phyloP scores from a whole-genome alignment of 805 yeast genomes.

The Pichia deserticola region DNA sequence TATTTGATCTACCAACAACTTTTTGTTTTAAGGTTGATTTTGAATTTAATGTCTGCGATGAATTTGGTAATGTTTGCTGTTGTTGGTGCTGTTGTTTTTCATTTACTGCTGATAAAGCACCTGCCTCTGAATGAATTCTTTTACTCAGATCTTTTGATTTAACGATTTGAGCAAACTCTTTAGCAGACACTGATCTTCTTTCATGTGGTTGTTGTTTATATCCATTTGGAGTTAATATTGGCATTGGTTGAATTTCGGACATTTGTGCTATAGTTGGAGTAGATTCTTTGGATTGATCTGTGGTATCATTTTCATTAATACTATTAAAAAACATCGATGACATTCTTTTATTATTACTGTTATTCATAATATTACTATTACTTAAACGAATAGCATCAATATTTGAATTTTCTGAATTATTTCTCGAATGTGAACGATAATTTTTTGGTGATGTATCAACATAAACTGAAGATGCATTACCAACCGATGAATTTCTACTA shows the following conservation, averaged over 20 bases:
- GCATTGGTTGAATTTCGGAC: neutral
- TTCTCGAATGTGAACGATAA: conserved; percentile 4
- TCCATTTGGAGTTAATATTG: neutral
- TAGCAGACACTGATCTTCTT: conserved; percentile 47
- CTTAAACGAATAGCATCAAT: conserved; percentile 8
- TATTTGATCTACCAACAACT: conserved; percentile 31
- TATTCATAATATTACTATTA: conserved; percentile 6
- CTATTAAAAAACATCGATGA: too few species aligned
- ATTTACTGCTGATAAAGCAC: conserved; percentile 13
- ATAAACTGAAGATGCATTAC: conserved; percentile 33
- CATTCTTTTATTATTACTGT: neutral
- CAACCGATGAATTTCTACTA: conserved; percentile 23
- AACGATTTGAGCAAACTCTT: conserved; percentile 23
- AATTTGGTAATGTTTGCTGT: conserved; percentile 18
- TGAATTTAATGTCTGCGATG: conserved; percentile 22
- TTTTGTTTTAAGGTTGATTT: conserved; percentile 33
- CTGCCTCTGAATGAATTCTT: conserved; percentile 33
- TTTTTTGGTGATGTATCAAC: conserved; percentile 24
- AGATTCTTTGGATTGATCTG: neutral
- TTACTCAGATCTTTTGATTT: conserved; percentile 22
- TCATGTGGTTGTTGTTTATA: conserved; percentile 21
- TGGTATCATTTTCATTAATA: neutral
- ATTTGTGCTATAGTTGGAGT: neutral
- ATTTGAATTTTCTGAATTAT: conserved; percentile 1
- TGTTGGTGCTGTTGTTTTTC: conserved; percentile 19